A percentile compares a stretch with the other conserved stretches of the same genome.
Conservation (phyloP, 2,329 filamentous ascomycete genomes). For the Trichoderma cornu-damae region DNA sequence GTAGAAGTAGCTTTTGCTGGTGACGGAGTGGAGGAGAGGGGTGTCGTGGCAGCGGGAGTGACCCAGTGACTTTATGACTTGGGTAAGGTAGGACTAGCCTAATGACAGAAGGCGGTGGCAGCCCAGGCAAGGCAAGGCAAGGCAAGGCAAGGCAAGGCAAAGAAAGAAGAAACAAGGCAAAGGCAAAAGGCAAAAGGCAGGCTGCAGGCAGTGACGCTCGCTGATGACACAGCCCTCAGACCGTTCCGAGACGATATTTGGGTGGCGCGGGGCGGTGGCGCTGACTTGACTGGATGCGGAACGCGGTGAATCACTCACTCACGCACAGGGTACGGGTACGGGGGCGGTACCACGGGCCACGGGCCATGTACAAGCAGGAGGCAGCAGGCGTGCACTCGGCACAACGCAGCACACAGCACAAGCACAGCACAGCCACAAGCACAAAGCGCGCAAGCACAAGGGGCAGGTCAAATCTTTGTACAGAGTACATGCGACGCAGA, state of each 20-base stretch:
- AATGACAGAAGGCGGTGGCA: conserved; percentile 25
- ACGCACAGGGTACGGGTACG: neutral
- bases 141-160: conserved; percentile 21
- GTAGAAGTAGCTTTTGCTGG: conserved; percentile 4
- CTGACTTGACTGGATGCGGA: conserved; percentile 1
- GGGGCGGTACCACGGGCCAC: neutral
- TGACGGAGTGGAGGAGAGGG: conserved; percentile 19
- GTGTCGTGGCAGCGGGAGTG: no score
- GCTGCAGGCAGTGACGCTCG: conserved; percentile 21
- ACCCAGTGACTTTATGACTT: conserved; percentile 12
- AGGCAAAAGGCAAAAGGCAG: conserved; percentile 10
- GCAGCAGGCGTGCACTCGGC: no score
- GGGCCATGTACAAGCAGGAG: neutral
- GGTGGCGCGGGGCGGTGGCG: conserved; percentile 13
- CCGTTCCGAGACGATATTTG: neutral
- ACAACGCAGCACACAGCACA: neutral
- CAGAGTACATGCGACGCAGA: no score
- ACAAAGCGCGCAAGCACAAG: no score
- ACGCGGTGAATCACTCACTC: conserved; percentile 11
- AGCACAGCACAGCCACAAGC: no score
- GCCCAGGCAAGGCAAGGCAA: conserved; percentile 21
- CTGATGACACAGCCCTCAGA: neutral
- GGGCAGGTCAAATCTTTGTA: no score
- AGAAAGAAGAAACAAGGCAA: no score
- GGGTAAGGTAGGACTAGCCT: conserved; percentile 11